These are phyloP conservation scores for Aphanomyces astaci DNA, from an alignment of 352 stramenopile genomes.

Conservation along the genomic window DNA sequence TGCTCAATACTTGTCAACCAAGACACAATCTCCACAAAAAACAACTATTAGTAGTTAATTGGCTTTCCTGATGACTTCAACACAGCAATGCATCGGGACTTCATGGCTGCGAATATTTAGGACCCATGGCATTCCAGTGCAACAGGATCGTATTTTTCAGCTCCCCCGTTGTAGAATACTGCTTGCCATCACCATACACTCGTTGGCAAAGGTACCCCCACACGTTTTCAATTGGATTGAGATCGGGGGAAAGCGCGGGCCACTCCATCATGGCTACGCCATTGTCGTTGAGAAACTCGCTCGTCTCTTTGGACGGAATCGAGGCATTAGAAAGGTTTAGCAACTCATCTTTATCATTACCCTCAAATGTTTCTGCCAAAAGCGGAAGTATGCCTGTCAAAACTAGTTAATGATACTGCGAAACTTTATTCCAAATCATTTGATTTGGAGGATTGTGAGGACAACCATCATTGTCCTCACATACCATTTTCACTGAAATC, in stretches of 20 bases:
- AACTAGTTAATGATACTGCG: too few relatives aligned
- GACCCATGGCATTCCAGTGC: neutral
- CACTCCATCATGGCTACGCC: neutral
- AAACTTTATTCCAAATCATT: too few relatives aligned
- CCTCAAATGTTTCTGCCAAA: too few relatives aligned
- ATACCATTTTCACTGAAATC: too few relatives aligned
- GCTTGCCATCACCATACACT: slow-evolving; percentile 4
- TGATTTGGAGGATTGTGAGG: too few relatives aligned
- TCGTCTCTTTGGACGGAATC: neutral
- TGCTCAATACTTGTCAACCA: neutral
- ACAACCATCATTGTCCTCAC: too few relatives aligned
- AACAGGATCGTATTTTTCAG: neutral
- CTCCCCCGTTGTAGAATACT: neutral
- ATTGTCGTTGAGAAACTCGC: neutral
- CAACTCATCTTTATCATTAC: too few relatives aligned
- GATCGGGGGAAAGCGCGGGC: slow-evolving; percentile 3
- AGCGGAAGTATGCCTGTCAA: too few relatives aligned
- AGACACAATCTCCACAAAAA: neutral
- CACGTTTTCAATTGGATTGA: slow-evolving; percentile 20
- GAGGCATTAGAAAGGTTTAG: too few relatives aligned
- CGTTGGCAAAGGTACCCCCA: neutral
- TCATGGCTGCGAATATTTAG: neutral
- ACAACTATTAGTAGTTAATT: neutral
- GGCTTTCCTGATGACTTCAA: neutral
- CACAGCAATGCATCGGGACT: neutral